Evolutionary conservation across 108 stramenopile species (phyloP), one percentile per base, ranked within the genome.

Genomic region (Schizochytrium sp.): DNA sequence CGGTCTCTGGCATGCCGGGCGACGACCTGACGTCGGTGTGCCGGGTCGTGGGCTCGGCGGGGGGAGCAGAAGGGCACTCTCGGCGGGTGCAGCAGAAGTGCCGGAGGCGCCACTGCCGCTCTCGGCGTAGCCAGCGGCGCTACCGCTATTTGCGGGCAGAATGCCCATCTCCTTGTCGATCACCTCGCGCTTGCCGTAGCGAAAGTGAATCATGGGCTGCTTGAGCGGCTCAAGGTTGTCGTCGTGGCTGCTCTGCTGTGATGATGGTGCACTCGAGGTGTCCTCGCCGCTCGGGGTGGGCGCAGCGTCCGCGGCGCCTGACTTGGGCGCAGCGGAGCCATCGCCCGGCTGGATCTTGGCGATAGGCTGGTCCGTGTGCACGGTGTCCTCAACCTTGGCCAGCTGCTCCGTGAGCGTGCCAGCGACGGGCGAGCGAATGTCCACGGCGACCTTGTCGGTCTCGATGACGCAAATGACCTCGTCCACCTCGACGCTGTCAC

Each of bases 371-470:
- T 83, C 51, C 8, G 76, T 83, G 48, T 97, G 96, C 6, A 99
- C 98, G 44, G 96, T 97, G 89, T 98, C 98, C 87, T 98, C 97
- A 18, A 97, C 94, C 87, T 97, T 97, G 16, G 96, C 97, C 87
- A 97, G 69, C 63, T 96, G 93, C 94, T 98, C 97, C 44, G 95
- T 93, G 72, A 99, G 88, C 10, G 90, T 93, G 14, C 99, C 99
- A 5, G 92, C 92, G 51, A 95, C 95, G 1, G 96, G 93, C 28
- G 98, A 96, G 47, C 97, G 94, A 4, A 97, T 94, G 72, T 97
- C 97, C 16, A 97, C 96, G 5, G 95, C 93, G 0, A 99, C 98
- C 92, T 99, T 99, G 90, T 99, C 99, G 14, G 99, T 99, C 93
- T 99, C 99, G 44, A 99, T 87, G 55, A 90, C 88, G 58, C 88